A percentile compares a stretch with the other conserved stretches of the same genome.
Evolutionary conservation across 805 yeast species (phyloP).

Genomic region (Cyberlindnera mississippiensis): DNA sequence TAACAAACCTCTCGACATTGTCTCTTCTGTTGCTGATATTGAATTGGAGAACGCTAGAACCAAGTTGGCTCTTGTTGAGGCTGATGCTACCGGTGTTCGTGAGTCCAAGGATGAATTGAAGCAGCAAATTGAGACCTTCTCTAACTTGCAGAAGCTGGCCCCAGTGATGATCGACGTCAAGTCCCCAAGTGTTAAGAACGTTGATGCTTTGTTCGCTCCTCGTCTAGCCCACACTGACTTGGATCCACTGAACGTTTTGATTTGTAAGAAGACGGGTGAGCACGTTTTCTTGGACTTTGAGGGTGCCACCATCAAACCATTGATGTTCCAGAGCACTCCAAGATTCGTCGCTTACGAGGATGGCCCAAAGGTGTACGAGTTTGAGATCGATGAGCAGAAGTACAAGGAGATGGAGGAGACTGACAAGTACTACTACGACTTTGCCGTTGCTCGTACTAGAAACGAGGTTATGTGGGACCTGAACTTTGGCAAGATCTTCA

Average conservation of each 20-base stretch:
- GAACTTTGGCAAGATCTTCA: slow-evolving; percentile 59
- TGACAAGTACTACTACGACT: slow-evolving; percentile 77
- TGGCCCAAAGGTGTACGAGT: slow-evolving; percentile 81
- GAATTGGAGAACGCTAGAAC: slow-evolving; percentile 61
- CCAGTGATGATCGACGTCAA: slow-evolving; percentile 51
- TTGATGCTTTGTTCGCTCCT: slow-evolving; percentile 61
- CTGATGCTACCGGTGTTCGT: slow-evolving; percentile 41
- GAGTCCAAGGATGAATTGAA: slow-evolving; percentile 42
- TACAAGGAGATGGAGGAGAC: slow-evolving; percentile 62
- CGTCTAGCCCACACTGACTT: slow-evolving; percentile 77
- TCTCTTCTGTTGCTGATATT: slow-evolving; percentile 58
- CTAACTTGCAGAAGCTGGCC: slow-evolving; percentile 52
- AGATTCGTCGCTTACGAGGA: slow-evolving; percentile 72
- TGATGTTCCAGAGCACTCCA: slow-evolving; percentile 74
- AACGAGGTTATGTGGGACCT: slow-evolving; percentile 88
- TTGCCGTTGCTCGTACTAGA: slow-evolving; percentile 85
- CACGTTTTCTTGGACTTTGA: slow-evolving; percentile 78
- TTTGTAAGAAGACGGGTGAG: slow-evolving; percentile 36
- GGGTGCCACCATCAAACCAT: slow-evolving; percentile 75
- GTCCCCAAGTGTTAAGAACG: slow-evolving; percentile 56
- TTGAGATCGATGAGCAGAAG: slow-evolving; percentile 70
- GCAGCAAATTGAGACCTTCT: slow-evolving; percentile 56
- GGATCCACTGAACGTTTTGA: slow-evolving; percentile 83
- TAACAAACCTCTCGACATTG: slow-evolving; percentile 54
- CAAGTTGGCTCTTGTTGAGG: slow-evolving; percentile 50